These are phyloP conservation scores for Blastomyces gilchristii DNA, from an alignment of 2,329 filamentous ascomycete species.

Conservation along the genomic window DNA sequence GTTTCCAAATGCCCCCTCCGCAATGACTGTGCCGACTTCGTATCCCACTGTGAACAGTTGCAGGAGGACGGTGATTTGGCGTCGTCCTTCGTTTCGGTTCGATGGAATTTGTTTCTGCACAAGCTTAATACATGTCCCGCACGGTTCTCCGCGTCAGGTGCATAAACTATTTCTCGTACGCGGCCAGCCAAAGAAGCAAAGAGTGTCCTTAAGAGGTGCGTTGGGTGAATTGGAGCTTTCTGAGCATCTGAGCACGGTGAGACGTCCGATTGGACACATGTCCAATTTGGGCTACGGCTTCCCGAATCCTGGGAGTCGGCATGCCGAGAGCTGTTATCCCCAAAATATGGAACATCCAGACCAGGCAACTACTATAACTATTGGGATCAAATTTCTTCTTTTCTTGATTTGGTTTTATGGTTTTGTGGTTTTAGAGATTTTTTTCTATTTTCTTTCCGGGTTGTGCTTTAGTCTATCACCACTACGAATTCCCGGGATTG, in stretches of 20 bases:
- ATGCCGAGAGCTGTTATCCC: neutral
- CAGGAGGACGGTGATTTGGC: neutral
- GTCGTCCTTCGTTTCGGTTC: neutral
- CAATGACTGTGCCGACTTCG: neutral
- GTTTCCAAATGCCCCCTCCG: neutral
- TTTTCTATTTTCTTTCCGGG: neutral
- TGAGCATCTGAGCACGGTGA: neutral
- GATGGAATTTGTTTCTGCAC: neutral
- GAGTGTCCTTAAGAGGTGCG: neutral
- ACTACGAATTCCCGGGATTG: neutral
- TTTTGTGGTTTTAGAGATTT: too few species aligned
- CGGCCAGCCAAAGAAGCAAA: neutral
- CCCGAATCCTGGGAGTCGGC: neutral
- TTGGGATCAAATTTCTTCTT: neutral
- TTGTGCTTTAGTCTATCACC: neutral
- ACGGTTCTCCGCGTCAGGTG: neutral
- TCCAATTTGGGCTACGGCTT: constrained; percentile 1
- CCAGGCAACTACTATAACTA: neutral
- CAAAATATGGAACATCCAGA: too few species aligned
- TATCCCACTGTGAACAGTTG: neutral
- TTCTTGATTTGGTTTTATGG: neutral
- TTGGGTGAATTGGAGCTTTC: neutral
- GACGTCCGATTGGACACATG: neutral
- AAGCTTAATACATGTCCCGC: neutral
- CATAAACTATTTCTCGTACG: neutral